Base-by-base conservation (phyloP, 306 rosid genomes). In the Adenanthera pavonina region DNA sequence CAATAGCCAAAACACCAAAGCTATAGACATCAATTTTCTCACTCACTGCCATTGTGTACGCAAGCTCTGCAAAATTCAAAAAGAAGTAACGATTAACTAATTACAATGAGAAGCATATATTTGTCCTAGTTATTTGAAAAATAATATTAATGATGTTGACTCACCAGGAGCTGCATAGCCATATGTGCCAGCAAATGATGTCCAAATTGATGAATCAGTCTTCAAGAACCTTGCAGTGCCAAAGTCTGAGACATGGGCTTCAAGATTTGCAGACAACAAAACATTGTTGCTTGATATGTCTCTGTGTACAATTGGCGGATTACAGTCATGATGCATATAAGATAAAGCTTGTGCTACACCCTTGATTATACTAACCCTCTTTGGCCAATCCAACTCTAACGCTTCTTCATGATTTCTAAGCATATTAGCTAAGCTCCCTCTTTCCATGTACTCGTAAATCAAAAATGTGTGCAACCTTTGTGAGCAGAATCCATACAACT, bases 201-300 rank as follows among this genome's bases (percentile, higher is more conserved):
- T 83, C 82, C 75, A 82, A 15, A 30, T 17, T 3, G 17, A 69
- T 46, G 20, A 34, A 64, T 64, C 11, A 4, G 4, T 0, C 44
- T 34, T 64, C 70, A 83, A 7, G 49, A 83, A 78, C 30, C 68
- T 69, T 12, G 85, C 76, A 0, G 72, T 76, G 12, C 81, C 85
- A 40, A 82, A 82, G 68, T 82, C 85, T 10, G 85, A 52, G 43
- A 82, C 20, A 36, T 15, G 81, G 6, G 85, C 72, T 76, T 59
- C 68, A 2, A 69, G 48, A 25, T 30, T 73, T 15, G 33, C 15
- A 10, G 65, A 75, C 48, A 83, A 41, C 13, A 83, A 6, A 7
- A 83, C 48, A n/a, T 83, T 83, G 25, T 78, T 78, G 61, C 62
- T 68, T 15, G 85, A 77, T 48, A 82, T 73, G 82, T 82, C 67